These are phyloP conservation scores for Microcyclosporella mali DNA, from an alignment of 2,329 filamentous ascomycete species.

Conservation along the genomic window DNA sequence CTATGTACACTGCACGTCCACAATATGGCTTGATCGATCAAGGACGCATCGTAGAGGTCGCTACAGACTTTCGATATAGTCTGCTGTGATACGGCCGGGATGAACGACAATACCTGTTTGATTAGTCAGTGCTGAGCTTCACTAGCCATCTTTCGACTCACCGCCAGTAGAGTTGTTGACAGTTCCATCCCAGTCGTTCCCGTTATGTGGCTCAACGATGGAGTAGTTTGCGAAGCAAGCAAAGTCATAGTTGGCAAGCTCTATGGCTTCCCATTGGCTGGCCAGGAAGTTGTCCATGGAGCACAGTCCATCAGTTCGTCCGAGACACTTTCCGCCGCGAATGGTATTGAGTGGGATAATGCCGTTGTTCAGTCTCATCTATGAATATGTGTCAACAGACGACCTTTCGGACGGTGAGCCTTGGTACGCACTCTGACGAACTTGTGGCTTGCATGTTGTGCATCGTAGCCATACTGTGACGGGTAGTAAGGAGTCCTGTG, in stretches of 20 bases:
- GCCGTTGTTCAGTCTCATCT: conserved; percentile 46
- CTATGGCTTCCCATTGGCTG: conserved; percentile 36
- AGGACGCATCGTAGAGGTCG: neutral
- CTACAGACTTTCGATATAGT: conserved; percentile 12
- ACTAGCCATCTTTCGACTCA: conserved; percentile 2
- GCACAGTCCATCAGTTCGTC: conserved; percentile 44
- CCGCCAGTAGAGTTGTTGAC: conserved; percentile 16
- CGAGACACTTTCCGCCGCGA: conserved; percentile 41
- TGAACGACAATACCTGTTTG: conserved; percentile 16
- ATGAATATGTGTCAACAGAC: neutral
- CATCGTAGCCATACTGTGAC: conserved; percentile 42
- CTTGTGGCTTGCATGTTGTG: conserved; percentile 38
- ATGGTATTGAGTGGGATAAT: conserved; percentile 45
- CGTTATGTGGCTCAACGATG: conserved; percentile 33
- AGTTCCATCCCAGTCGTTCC: conserved; percentile 39
- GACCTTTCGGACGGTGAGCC: neutral
- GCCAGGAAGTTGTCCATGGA: conserved; percentile 37
- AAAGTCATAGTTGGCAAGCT: conserved; percentile 43
- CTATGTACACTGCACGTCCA: no score
- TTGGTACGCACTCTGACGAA: conserved; percentile 36
- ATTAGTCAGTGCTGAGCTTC: conserved; percentile 3
- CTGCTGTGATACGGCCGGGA: conserved; percentile 20
- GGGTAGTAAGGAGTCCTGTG: conserved; percentile 40
- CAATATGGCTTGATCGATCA: neutral
- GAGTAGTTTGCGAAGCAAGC: conserved; percentile 47